Conservation (phyloP, 805 yeast species). For the Citeromyces nyonsensis region DNA sequence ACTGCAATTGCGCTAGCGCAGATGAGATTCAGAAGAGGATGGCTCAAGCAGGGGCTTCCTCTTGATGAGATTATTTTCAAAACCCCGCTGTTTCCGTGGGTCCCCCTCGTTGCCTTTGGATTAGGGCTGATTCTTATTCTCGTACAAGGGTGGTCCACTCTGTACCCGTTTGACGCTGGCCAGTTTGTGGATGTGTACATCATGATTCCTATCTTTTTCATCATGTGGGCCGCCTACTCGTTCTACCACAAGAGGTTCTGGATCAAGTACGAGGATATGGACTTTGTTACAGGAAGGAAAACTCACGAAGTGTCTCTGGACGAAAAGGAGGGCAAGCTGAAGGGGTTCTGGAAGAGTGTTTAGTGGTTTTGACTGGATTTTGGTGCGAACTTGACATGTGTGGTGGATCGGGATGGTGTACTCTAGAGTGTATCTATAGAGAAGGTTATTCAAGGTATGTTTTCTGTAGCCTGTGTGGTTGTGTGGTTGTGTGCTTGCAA, state of each 20-base stretch:
- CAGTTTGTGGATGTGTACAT: slow-evolving; percentile 46
- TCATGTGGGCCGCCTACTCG: slow-evolving; percentile 16
- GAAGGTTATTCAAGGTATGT: no score
- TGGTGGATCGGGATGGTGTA: no score
- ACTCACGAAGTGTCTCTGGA: background rate
- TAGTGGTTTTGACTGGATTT: background rate
- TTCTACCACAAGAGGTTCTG: slow-evolving; percentile 8
- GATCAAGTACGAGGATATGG: slow-evolving; percentile 25
- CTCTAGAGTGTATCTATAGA: no score
- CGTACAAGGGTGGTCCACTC: slow-evolving; percentile 53
- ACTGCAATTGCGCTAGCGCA: slow-evolving; percentile 41
- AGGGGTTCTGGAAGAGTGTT: background rate
- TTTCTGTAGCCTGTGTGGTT: no score
- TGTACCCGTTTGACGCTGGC: slow-evolving; percentile 44
- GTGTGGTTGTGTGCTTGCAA: no score
- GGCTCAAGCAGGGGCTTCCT: slow-evolving; percentile 23
- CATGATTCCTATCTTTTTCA: slow-evolving; percentile 38
- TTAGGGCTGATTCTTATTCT: slow-evolving; percentile 36
- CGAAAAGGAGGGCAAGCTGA: background rate
- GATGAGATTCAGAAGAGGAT: slow-evolving; percentile 35
- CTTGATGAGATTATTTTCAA: slow-evolving; percentile 35
- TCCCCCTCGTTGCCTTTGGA: slow-evolving; percentile 30
- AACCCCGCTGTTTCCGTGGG: slow-evolving; percentile 33
- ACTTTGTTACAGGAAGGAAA: slow-evolving; percentile 31
- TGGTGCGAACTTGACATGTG: no score